phyloP scores from a whole-genome alignment of 2,329 filamentous ascomycete genomes.

The Fusarium sp. region DNA sequence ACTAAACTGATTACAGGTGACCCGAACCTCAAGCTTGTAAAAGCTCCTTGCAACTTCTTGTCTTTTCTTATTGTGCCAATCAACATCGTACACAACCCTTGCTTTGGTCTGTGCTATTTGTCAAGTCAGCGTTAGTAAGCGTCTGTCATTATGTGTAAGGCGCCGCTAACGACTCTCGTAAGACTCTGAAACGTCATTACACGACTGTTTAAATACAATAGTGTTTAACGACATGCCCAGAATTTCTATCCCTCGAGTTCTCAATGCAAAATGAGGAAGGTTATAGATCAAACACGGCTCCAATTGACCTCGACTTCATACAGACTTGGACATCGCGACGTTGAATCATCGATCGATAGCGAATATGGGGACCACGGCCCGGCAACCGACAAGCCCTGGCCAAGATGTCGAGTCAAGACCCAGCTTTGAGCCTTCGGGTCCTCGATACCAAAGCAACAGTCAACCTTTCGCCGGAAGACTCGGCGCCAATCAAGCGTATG shows the following conservation, averaged over 20 bases:
- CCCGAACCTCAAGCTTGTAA: too few species aligned
- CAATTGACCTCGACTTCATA: not conserved
- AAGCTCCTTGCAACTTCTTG: not conserved
- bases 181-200: conserved; percentile 1
- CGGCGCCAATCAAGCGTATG: conserved; percentile 39
- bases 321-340: fast-evolving
- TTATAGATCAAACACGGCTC: not conserved
- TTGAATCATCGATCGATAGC: too few species aligned
- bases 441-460: conserved; percentile 29
- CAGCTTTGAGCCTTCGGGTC: not conserved
- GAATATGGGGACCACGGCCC: conserved; percentile 1
- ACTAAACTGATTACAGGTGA: too few species aligned
- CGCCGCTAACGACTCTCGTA: conserved; percentile 14
- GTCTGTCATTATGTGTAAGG: conserved; percentile 37
- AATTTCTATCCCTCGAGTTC: too few species aligned
- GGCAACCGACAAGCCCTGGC: not conserved
- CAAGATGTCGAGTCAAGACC: conserved; percentile 18
- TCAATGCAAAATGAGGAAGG: not conserved
- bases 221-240: not conserved
- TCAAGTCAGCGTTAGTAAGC: conserved; percentile 27
- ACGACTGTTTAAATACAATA: not conserved
- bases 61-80: not conserved
- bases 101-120: not conserved
- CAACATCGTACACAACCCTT: not conserved
- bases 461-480: conserved; percentile 41